Conservation (phyloP, 495 filamentous ascomycete species). For the Penicillium manginii region DNA sequence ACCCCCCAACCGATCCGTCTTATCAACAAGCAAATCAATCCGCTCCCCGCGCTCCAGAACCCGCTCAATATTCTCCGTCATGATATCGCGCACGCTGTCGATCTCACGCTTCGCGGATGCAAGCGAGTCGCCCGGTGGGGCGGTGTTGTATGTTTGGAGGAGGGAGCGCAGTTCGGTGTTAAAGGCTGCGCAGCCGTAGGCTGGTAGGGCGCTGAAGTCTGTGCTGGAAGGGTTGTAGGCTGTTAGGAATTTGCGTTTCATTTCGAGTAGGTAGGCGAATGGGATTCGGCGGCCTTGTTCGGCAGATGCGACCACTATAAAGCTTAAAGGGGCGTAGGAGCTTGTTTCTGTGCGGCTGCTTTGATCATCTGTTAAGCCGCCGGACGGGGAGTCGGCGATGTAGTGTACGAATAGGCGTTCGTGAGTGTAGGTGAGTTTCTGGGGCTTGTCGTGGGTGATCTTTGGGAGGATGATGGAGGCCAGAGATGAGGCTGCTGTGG, state of each 20-base stretch:
- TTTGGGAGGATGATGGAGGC: slow-evolving; percentile 95
- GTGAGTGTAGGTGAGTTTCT: slow-evolving; percentile 94
- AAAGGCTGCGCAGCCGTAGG: slow-evolving; percentile 89
- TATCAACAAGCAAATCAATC: slow-evolving; percentile 94
- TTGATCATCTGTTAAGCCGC: slow-evolving; percentile 44
- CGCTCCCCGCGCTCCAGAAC: slow-evolving; percentile 92
- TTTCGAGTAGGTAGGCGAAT: slow-evolving; percentile 90
- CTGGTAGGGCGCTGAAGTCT: slow-evolving; percentile 76
- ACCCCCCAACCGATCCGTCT: slow-evolving; percentile 88
- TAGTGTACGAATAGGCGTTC: slow-evolving; percentile 93
- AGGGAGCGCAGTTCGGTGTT: slow-evolving; percentile 75
- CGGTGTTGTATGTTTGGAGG: slow-evolving; percentile 85
- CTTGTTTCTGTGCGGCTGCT: slow-evolving; percentile 39
- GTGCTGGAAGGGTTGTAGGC: slow-evolving; percentile 69
- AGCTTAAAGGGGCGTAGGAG: slow-evolving; percentile 79
- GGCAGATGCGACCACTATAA: slow-evolving; percentile 77
- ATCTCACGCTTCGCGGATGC: slow-evolving; percentile 84
- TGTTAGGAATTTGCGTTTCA: slow-evolving; percentile 83
- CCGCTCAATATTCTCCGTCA: slow-evolving; percentile 98
- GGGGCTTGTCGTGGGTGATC: slow-evolving; percentile 76
- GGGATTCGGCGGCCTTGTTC: slow-evolving; percentile 82
- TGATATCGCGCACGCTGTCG: slow-evolving; percentile 90
- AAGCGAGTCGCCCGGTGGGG: slow-evolving; percentile 81
- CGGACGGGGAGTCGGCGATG: slow-evolving; percentile 81
- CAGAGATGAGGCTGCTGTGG: slow-evolving; percentile 75